Percentiles rank a stretch among this genome's conserved stretches.
Conservation (phyloP, 1,139 yeast genomes). For the Taiozyma onychis region DNA sequence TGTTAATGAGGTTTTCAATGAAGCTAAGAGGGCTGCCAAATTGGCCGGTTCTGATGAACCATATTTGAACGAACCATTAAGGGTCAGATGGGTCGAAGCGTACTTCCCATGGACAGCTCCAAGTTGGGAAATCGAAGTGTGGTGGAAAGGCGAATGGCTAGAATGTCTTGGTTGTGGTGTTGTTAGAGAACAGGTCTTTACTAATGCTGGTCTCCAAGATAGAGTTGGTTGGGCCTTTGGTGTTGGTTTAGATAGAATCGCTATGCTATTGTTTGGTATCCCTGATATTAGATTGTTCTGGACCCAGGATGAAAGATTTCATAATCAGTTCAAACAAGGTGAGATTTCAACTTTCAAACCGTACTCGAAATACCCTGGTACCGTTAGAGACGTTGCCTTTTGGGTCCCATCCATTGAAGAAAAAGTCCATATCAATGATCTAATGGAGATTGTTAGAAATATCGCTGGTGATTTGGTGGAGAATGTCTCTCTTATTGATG, state of each 20-base stretch:
- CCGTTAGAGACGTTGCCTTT: constrained; percentile 83
- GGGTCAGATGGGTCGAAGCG: constrained; percentile 92
- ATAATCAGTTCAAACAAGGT: constrained; percentile 61
- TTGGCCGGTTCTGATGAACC: constrained; percentile 59
- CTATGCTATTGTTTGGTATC: constrained; percentile 90
- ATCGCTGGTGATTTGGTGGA: constrained; percentile 88
- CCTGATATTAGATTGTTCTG: constrained; percentile 95
- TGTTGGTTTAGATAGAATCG: constrained; percentile 89
- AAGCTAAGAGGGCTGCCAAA: constrained; percentile 63
- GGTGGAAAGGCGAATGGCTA: constrained; percentile 99
- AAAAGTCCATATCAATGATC: constrained; percentile 69
- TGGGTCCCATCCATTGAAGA: constrained; percentile 57
- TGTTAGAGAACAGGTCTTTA: constrained; percentile 71
- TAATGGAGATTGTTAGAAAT: constrained; percentile 87
- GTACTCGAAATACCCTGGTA: constrained; percentile 87
- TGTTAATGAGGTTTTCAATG: constrained; percentile 78
- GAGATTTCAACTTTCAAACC: constrained; percentile 73
- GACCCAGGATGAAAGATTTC: constrained; percentile 78
- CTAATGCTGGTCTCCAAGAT: constrained; percentile 61
- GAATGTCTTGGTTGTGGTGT: constrained; percentile 98
- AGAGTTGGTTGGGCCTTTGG: constrained; percentile 98
- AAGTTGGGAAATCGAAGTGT: constrained; percentile 96
- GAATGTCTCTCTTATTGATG: constrained; percentile 74
- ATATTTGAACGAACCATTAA: constrained; percentile 68
- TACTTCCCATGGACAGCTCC: constrained; percentile 99